Evolutionary conservation across 2,329 filamentous ascomycete genomes (phyloP).

Genomic region (Colletotrichum gigasporum): DNA sequence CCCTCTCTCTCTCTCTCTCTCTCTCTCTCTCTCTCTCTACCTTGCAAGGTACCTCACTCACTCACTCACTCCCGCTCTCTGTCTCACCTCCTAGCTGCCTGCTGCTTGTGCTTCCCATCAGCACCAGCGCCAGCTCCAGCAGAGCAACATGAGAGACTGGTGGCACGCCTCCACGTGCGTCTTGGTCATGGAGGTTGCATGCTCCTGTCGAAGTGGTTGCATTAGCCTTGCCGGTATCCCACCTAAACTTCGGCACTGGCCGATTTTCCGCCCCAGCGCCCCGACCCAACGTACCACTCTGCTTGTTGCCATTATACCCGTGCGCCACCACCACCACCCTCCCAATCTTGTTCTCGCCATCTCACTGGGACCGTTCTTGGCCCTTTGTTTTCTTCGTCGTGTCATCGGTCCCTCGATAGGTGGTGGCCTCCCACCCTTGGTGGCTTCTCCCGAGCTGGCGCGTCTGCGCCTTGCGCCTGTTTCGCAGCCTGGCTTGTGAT

Average conservation of each 20-base stretch:
- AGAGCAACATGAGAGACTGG: background rate
- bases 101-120: no score
- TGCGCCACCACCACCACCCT: no score
- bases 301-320: background rate
- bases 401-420: no score
- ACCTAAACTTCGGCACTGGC: constrained; percentile 16
- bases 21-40: background rate
- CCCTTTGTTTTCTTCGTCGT: no score
- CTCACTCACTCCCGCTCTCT: no score
- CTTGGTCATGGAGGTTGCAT: constrained; percentile 25
- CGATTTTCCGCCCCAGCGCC: background rate
- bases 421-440: no score
- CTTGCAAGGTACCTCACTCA: no score
- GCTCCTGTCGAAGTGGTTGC: constrained; percentile 22
- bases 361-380: background rate
- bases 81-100: no score
- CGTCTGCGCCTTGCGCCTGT: background rate
- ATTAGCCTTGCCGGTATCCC: constrained; percentile 28
- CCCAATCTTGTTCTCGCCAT: no score
- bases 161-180: constrained; percentile 15
- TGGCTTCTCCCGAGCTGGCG: no score
- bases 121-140: no score
- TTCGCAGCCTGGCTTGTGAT: constrained; percentile 12
- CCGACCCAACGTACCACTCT: background rate
- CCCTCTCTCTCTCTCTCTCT: background rate